phyloP scores from a whole-genome alignment of 179 eudicot species.

The Carnegiea gigantea region DNA sequence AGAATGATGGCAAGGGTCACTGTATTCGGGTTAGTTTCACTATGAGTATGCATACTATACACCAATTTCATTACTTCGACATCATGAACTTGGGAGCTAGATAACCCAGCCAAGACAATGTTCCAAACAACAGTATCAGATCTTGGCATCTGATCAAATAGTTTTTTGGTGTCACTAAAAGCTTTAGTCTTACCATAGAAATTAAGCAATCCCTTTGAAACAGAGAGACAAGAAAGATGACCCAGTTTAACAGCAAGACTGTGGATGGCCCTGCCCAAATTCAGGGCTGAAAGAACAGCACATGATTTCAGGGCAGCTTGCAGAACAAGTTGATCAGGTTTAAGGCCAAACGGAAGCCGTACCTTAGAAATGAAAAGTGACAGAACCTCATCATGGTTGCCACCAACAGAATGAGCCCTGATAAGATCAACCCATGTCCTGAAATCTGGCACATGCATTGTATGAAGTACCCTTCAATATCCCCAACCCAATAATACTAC shows the following conservation, averaged over 20 bases:
- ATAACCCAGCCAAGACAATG: slow-evolving; percentile 64
- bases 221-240: slow-evolving; percentile 45
- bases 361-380: slow-evolving; percentile 36
- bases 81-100: slow-evolving; percentile 49
- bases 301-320: slow-evolving; percentile 56
- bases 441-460: slow-evolving; percentile 24
- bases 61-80: slow-evolving; percentile 46
- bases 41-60: slow-evolving; percentile 36
- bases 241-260: slow-evolving; percentile 55
- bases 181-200: slow-evolving; percentile 60
- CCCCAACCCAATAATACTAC: background rate
- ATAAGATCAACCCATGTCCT: slow-evolving; percentile 34
- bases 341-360: slow-evolving; percentile 31
- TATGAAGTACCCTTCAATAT: background rate
- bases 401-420: slow-evolving; percentile 29
- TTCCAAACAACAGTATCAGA: slow-evolving; percentile 65
- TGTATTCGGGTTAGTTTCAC: slow-evolving; percentile 44
- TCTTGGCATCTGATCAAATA: slow-evolving; percentile 41
- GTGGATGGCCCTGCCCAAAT: slow-evolving; percentile 58
- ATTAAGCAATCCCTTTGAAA: slow-evolving; percentile 67
- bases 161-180: slow-evolving; percentile 47
- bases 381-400: slow-evolving; percentile 39
- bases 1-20: slow-evolving; percentile 62
- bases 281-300: slow-evolving; percentile 37
- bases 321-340: slow-evolving; percentile 42